phyloP scores from a whole-genome alignment of 2,329 filamentous ascomycete genomes.

The Paracorniculantispora psalliotae region DNA sequence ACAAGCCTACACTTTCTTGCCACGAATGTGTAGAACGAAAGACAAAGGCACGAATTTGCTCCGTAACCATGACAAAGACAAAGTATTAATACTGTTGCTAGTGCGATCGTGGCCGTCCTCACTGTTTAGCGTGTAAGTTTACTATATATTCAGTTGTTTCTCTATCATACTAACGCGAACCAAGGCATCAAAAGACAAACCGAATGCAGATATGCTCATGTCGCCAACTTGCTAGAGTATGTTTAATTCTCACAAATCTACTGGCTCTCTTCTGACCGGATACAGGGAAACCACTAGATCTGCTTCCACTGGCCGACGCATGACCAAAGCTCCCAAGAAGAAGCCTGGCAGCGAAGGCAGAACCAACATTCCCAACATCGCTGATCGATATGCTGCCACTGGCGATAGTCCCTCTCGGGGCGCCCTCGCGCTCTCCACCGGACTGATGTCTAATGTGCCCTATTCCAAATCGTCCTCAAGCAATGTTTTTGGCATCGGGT shows the following conservation, averaged over 20 bases:
- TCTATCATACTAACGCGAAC: conserved; percentile 22
- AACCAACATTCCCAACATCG: conserved; percentile 48
- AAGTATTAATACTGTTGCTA: conserved; percentile 29
- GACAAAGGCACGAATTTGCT: conserved; percentile 59
- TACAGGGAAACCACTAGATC: conserved; percentile 53
- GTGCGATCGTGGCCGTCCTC: conserved; percentile 70
- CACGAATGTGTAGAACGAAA: conserved; percentile 77
- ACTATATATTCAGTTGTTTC: background rate
- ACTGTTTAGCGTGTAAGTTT: conserved; percentile 60
- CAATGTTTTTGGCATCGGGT: conserved; percentile 76
- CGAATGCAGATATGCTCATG: conserved; percentile 67
- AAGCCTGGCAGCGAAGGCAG: conserved; percentile 36
- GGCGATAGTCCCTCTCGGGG: conserved; percentile 41
- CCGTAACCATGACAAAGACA: background rate
- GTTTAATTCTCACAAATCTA: conserved; percentile 23
- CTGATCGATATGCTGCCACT: conserved; percentile 46
- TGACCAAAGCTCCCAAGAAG: conserved; percentile 55
- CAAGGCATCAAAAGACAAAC: conserved; percentile 71
- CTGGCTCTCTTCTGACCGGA: background rate
- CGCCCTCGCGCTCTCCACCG: conserved; percentile 51
- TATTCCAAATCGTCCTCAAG: conserved; percentile 66
- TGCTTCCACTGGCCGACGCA: conserved; percentile 47
- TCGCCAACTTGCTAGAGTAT: conserved; percentile 72
- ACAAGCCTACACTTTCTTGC: conserved; percentile 77
- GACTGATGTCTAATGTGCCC: conserved; percentile 66